phyloP scores from a whole-genome alignment of 2,329 filamentous ascomycete genomes.

The Simplicillium aogashimaense region DNA sequence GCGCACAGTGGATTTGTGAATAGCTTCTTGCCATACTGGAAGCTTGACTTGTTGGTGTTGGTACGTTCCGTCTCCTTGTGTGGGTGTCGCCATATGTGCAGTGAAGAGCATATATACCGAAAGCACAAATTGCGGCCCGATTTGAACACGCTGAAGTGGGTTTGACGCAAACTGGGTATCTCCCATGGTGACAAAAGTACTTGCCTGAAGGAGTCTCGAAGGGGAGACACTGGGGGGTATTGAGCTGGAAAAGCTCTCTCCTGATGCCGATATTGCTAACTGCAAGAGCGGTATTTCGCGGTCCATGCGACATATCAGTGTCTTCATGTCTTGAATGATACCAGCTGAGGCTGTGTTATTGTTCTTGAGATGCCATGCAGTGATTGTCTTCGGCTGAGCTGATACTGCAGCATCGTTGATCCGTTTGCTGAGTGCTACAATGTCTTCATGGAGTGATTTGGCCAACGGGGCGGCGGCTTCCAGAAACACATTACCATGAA shows the following conservation, averaged over 20 bases:
- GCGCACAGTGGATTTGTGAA: constrained; percentile 84
- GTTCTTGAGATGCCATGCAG: constrained; percentile 40
- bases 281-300: constrained; percentile 87
- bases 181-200: constrained; percentile 77
- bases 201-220: constrained; percentile 83
- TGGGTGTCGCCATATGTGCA: constrained; percentile 49
- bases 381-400: no score
- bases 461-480: constrained; percentile 79
- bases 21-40: constrained; percentile 88
- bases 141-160: constrained; percentile 58
- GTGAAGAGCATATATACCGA: constrained; percentile 94
- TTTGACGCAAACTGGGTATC: constrained; percentile 71
- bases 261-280: constrained; percentile 87
- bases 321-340: constrained; percentile 61
- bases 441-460: constrained; percentile 73
- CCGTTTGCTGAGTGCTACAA: constrained; percentile 67
- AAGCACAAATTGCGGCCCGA: constrained; percentile 77
- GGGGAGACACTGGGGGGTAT: constrained; percentile 79
- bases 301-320: constrained; percentile 69
- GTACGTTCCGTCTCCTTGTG: not conserved
- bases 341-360: constrained; percentile 14
- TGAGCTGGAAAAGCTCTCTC: constrained; percentile 72
- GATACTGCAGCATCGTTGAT: constrained; percentile 54
- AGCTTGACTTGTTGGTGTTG: constrained; percentile 34
- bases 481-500: constrained; percentile 44